These are phyloP conservation scores for Ploettnerulaceae sp. DNA, from an alignment of 2,329 filamentous ascomycete genomes.

Conservation along the genomic window DNA sequence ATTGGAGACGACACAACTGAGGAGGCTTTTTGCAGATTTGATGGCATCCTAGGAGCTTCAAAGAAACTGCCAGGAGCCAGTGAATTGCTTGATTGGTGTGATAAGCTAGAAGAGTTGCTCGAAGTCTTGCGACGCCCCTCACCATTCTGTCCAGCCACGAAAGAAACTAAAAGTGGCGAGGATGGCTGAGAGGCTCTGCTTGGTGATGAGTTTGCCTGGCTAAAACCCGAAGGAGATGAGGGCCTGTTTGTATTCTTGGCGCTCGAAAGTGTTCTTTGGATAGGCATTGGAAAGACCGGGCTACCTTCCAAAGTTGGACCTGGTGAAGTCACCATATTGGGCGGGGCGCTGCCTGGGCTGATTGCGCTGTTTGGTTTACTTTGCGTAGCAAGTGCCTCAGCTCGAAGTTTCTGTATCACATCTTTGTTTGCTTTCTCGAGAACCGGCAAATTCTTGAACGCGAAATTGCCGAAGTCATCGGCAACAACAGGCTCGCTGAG, in stretches of 20 bases:
- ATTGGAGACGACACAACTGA: conserved; percentile 49
- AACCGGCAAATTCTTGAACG: conserved; percentile 95
- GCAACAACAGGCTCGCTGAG: conserved; percentile 83
- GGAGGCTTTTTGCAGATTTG: conserved; percentile 55
- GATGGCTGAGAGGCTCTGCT: conserved; percentile 79
- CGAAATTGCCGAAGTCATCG: conserved; percentile 94
- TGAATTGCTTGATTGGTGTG: conserved; percentile 67
- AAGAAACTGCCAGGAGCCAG: conserved; percentile 67
- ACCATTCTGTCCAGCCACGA: conserved; percentile 76
- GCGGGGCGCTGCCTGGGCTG: conserved; percentile 20
- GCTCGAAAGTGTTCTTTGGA: conserved; percentile 78
- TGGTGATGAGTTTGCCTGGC: conserved; percentile 79
- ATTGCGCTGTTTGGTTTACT: conserved; percentile 40
- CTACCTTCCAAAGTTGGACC: conserved; percentile 76
- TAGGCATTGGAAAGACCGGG: conserved; percentile 71
- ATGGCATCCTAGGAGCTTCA: conserved; percentile 62
- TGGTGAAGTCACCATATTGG: conserved; percentile 45
- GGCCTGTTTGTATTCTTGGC: conserved; percentile 75
- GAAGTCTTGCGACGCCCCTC: conserved; percentile 86
- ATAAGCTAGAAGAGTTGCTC: conserved; percentile 78
- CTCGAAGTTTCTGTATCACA: conserved; percentile 91
- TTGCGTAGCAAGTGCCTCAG: conserved; percentile 74
- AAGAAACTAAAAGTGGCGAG: conserved; percentile 92
- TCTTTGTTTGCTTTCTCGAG: conserved; percentile 98
- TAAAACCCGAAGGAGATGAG: conserved; percentile 77